These are phyloP conservation scores for Amphirosellinia nigrospora DNA, from an alignment of 495 filamentous ascomycete genomes.

Conservation along the genomic window DNA sequence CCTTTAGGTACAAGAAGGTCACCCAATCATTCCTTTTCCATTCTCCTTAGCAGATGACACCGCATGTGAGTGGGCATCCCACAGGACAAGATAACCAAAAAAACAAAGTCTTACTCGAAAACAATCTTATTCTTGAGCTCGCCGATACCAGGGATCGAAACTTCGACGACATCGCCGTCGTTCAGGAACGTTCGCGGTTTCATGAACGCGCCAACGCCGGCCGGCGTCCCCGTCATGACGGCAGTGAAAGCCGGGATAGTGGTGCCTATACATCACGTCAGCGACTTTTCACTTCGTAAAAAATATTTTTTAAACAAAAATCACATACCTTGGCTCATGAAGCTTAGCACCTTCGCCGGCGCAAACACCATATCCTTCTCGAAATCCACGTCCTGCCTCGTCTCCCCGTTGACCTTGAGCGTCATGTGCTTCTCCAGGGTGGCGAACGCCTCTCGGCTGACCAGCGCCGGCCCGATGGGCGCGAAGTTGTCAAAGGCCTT, in stretches of 20 bases:
- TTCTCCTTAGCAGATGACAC: background rate
- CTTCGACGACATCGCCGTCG: constrained; percentile 49
- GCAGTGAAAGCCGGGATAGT: constrained; percentile 44
- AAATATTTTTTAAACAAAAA: background rate
- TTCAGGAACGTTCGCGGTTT: constrained; percentile 41
- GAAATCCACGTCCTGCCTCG: constrained; percentile 41
- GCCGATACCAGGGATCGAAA: constrained; percentile 42
- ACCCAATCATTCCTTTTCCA: background rate
- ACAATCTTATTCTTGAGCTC: constrained; percentile 42
- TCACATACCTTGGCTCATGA: constrained; percentile 40
- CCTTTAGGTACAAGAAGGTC: background rate
- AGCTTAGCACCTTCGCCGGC: constrained; percentile 36
- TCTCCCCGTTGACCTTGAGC: constrained; percentile 50
- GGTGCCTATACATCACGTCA: constrained; percentile 26
- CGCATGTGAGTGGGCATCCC: background rate
- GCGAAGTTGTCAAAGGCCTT: constrained; percentile 57
- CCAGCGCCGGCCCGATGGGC: constrained; percentile 51
- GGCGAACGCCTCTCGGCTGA: constrained; percentile 30
- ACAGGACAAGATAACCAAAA: background rate
- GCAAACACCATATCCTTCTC: constrained; percentile 46
- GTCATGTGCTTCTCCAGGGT: constrained; percentile 15
- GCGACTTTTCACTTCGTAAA: background rate
- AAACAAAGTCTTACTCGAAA: constrained; percentile 32
- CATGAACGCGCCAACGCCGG: constrained; percentile 47
- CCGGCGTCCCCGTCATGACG: constrained; percentile 53